phyloP scores from a whole-genome alignment of 2,329 filamentous ascomycete species.

The Fusarium pseudonygamai region DNA sequence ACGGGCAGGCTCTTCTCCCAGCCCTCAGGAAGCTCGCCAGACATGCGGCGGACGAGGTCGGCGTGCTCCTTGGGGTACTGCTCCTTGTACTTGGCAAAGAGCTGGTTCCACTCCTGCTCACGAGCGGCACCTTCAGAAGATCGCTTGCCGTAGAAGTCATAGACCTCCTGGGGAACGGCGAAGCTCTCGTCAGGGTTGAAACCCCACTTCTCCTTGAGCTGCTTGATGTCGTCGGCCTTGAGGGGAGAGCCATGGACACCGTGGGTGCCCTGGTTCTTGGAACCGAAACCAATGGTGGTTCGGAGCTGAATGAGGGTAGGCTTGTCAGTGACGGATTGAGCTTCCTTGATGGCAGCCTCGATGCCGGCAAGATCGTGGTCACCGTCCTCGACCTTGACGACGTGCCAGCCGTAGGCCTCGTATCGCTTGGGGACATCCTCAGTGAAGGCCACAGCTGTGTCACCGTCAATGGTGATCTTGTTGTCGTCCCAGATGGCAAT shows the following conservation, averaged over 20 bases:
- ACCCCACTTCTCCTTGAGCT: constrained; percentile 94
- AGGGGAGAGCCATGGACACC: constrained; percentile 96
- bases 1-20: constrained; percentile 95
- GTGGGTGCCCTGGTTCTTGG: constrained; percentile 89
- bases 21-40: constrained; percentile 87
- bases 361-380: constrained; percentile 89
- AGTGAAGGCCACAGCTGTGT: constrained; percentile 96
- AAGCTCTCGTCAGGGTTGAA: constrained; percentile 96
- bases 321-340: constrained; percentile 92
- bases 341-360: constrained; percentile 86
- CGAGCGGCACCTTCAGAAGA: constrained; percentile 84
- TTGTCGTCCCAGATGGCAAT: constrained; percentile 99
- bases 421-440: constrained; percentile 96
- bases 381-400: constrained; percentile 83
- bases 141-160: constrained; percentile 89
- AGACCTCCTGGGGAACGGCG: constrained; percentile 92
- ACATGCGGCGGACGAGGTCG: constrained; percentile 83
- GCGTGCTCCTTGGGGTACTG: constrained; percentile 81
- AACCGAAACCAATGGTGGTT: constrained; percentile 97
- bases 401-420: constrained; percentile 97
- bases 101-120: constrained; percentile 95
- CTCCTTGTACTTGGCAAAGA: constrained; percentile 85
- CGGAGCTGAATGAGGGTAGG: constrained; percentile 95
- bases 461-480: constrained; percentile 94
- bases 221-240: constrained; percentile 92